Conservation (phyloP, 805 yeast genomes). For the Limtongozyma cylindracea region DNA sequence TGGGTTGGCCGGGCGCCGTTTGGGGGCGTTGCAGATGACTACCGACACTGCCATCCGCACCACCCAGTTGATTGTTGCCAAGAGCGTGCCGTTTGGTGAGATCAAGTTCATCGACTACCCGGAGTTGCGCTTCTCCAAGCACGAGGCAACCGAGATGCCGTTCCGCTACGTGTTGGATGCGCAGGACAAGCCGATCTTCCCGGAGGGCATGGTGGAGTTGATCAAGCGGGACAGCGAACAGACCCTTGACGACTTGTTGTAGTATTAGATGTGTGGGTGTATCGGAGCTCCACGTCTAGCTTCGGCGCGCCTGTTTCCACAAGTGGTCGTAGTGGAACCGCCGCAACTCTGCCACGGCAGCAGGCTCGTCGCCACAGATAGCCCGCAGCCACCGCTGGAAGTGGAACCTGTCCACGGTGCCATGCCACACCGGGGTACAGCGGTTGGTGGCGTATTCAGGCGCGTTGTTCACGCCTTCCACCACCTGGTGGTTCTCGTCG, state of each 20-base stretch:
- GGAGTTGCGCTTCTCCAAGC: conserved; percentile 65
- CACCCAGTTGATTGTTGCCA: conserved; percentile 55
- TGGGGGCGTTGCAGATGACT: conserved; percentile 85
- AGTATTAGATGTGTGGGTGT: conserved; percentile 7
- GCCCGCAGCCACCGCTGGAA: too few relatives aligned
- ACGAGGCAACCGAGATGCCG: conserved; percentile 96
- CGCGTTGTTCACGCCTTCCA: too few relatives aligned
- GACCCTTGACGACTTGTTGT: conserved; percentile 43
- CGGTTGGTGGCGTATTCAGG: too few relatives aligned
- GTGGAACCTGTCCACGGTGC: too few relatives aligned
- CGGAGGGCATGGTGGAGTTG: conserved; percentile 74
- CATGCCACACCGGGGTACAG: too few relatives aligned
- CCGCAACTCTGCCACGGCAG: too few relatives aligned
- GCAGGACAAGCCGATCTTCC: conserved; percentile 47
- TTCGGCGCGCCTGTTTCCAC: too few relatives aligned
- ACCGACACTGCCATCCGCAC: conserved; percentile 94
- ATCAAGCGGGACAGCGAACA: conserved; percentile 74
- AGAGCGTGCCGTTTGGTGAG: conserved; percentile 30
- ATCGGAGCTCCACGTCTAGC: too few relatives aligned
- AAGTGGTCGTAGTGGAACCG: too few relatives aligned
- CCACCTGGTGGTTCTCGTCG: too few relatives aligned
- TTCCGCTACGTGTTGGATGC: conserved; percentile 62
- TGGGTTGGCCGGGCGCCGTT: conserved; percentile 69
- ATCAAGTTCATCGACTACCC: conserved; percentile 83
- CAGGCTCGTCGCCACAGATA: too few relatives aligned